Base-by-base conservation (phyloP, 78 protist genomes). In the Cyanophora paradoxa region DNA sequence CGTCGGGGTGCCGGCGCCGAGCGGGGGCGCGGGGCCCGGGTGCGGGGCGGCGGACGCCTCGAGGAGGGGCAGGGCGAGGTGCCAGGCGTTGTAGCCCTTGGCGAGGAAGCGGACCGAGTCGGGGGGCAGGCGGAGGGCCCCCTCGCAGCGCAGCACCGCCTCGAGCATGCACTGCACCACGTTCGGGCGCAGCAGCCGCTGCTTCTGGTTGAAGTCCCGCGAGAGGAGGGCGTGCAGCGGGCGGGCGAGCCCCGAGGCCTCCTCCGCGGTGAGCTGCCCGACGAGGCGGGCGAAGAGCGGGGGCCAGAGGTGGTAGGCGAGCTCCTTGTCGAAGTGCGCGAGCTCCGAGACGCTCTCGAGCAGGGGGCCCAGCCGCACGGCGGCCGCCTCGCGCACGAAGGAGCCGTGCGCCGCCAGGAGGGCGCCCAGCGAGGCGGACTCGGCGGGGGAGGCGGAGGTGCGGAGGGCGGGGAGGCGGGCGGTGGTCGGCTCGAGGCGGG, bases 21-120 rank as follows among this genome's bases (percentile, higher is more conserved):
- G n/a, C n/a, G n/a, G n/a, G n/a, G n/a, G n/a, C n/a, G n/a, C n/a
- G n/a, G n/a, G n/a, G n/a, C n/a, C n/a, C 8, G 72, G 62, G 7
- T 10, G 7, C 14, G 10, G 30, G 39, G 10, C 42, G 26, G 26
- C 48, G 24, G 31, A 57, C 16, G n/a, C 65, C 52, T 88, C 90
- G 17, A 91, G 59, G 48, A 82, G 28, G 26, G 54, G 37, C 3
- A 85, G 37, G 20, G 84, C 75, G 1, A 46, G 19, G 50, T 72
- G 84, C 91, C 88, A 91, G 37, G 79, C 64, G 41, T 72, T 76
- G 84, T 41, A 86, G 19, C 58, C 36, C 39, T 67, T 67, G 30
- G 89, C 95, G 19, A 84, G 64, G 57, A 70, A 78, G 28, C 48
- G 24, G 50, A 88, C 46, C 13, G 83, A 24, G 8, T 66, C 83